These are phyloP conservation scores for Asterionellopsis glacialis DNA, from an alignment of 108 stramenopile species.

Conservation along the genomic window DNA sequence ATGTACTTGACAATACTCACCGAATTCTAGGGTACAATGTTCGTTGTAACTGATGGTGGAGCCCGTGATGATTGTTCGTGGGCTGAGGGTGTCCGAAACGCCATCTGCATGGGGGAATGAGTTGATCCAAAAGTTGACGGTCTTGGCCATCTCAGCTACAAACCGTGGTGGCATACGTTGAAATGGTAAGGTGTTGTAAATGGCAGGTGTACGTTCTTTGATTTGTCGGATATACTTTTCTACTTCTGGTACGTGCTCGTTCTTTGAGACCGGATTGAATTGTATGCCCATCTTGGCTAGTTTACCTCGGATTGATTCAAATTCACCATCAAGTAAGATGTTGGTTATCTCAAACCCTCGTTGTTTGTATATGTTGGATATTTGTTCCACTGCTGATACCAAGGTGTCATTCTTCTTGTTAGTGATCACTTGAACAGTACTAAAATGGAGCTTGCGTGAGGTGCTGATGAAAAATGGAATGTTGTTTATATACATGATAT, in stretches of 20 bases:
- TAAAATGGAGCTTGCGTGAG: slow-evolving; percentile 22
- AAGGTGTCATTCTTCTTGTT: background rate
- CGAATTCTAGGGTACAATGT: slow-evolving; percentile 26
- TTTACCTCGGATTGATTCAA: slow-evolving; percentile 3
- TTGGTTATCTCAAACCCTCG: slow-evolving; percentile 7
- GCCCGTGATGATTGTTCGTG: slow-evolving; percentile 8
- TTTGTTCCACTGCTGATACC: background rate
- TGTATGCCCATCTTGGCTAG: slow-evolving; percentile 2
- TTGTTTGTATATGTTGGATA: slow-evolving; percentile 3
- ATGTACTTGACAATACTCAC: slow-evolving; percentile 27
- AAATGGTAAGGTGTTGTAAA: slow-evolving; percentile 14
- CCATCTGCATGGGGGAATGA: slow-evolving; percentile 3
- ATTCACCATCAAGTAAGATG: slow-evolving; percentile 8
- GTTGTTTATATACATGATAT: slow-evolving; percentile 40
- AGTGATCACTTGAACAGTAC: slow-evolving; percentile 4
- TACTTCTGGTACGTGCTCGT: slow-evolving; percentile 25
- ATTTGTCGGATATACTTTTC: slow-evolving; percentile 19
- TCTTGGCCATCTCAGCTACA: slow-evolving; percentile 19
- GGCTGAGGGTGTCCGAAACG: slow-evolving; percentile 15
- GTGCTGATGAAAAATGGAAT: slow-evolving; percentile 34
- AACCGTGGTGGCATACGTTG: slow-evolving; percentile 10
- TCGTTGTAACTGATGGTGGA: slow-evolving; percentile 4
- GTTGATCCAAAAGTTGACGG: slow-evolving; percentile 20
- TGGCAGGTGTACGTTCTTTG: slow-evolving; percentile 28
- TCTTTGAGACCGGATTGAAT: slow-evolving; percentile 16